A percentile compares a stretch with the other conserved stretches of the same genome.
Evolutionary conservation across 129 eudicot species (phyloP).

Genomic region (Flaveria robusta): DNA sequence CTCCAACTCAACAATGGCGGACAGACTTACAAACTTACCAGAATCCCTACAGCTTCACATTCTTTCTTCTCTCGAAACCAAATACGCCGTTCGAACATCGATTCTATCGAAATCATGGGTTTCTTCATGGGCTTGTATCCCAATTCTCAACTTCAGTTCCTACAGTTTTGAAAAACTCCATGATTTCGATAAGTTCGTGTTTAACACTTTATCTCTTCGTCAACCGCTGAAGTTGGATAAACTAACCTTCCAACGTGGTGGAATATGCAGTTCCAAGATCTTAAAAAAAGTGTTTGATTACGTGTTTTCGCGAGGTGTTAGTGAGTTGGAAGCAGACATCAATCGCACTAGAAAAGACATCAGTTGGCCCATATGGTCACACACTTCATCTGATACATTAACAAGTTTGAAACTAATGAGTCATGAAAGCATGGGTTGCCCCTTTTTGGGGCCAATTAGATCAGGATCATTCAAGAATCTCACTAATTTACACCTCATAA

Average conservation of each 20-base stretch:
- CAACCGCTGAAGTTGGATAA: background rate
- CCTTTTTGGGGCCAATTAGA: background rate
- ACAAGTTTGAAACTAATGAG: background rate
- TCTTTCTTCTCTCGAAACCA: background rate
- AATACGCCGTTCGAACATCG: background rate
- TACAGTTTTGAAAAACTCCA: background rate
- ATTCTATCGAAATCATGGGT: background rate
- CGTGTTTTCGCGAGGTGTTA: constrained; percentile 15
- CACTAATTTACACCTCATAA: background rate
- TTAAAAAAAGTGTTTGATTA: background rate
- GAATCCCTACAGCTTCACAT: constrained; percentile 15
- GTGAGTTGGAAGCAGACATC: constrained; percentile 7
- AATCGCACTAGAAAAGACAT: no score
- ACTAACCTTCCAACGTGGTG: background rate
- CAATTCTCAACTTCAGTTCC: background rate
- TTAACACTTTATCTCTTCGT: background rate
- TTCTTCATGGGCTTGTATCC: background rate
- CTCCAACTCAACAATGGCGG: background rate
- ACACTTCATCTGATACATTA: background rate
- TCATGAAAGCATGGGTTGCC: background rate
- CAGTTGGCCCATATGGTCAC: background rate
- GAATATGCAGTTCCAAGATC: background rate
- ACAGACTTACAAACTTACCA: background rate
- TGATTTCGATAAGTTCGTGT: constrained; percentile 15
- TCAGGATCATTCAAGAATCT: constrained; percentile 14